These are phyloP conservation scores for Brasilioporus rufonigricans DNA, from an alignment of 768 basidiomycete species.

Conservation along the genomic window DNA sequence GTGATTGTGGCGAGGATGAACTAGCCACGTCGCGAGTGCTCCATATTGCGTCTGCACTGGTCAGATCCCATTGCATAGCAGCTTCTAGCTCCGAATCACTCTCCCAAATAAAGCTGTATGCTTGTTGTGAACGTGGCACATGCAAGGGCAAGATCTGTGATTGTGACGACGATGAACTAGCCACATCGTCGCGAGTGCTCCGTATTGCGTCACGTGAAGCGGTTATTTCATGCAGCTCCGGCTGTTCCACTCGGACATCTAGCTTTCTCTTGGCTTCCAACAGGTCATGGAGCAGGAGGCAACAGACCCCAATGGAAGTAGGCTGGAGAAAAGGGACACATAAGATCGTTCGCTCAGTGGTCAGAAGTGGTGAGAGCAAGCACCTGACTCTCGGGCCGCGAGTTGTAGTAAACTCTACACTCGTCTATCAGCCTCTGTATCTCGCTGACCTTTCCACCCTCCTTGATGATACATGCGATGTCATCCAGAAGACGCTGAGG, in stretches of 20 bases:
- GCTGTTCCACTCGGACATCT: constrained; percentile 34
- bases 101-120: too few species aligned
- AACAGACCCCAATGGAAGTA: constrained; percentile 47
- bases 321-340: constrained; percentile 35
- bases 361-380: constrained; percentile 13
- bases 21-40: too few species aligned
- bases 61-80: too few species aligned
- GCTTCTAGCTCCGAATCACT: too few species aligned
- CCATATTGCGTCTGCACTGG: too few species aligned
- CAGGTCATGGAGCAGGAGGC: constrained; percentile 49
- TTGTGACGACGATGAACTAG: too few species aligned
- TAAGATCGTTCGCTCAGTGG: constrained; percentile 13
- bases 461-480: constrained; percentile 52
- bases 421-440: constrained; percentile 52
- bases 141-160: too few species aligned
- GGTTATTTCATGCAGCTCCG: constrained; percentile 30
- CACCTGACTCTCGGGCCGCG: constrained; percentile 47
- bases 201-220: constrained; percentile 34
- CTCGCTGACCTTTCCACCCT: constrained; percentile 51
- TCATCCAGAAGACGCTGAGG: constrained; percentile 53
- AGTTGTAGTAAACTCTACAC: constrained; percentile 45
- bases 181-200: too few species aligned
- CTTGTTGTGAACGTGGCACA: too few species aligned
- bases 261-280: constrained; percentile 46
- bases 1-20: too few species aligned